Evolutionary conservation across 805 yeast species (phyloP).

Genomic region (Pichia phayaonensis): DNA sequence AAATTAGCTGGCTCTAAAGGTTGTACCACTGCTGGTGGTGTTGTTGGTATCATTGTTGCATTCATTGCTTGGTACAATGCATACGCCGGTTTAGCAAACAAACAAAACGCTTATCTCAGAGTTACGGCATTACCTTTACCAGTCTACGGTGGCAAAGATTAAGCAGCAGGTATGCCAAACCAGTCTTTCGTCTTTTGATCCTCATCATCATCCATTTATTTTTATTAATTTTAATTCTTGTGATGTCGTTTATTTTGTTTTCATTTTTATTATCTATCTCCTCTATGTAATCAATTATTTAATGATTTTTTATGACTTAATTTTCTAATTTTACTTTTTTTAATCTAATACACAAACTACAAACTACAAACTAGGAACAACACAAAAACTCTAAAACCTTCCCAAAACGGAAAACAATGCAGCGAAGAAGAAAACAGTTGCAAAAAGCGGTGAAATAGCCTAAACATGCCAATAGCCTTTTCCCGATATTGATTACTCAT

Average conservation of each 20-base stretch:
- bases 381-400: no score
- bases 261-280: not conserved
- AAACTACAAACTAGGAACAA: no score
- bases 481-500: no score
- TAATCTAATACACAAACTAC: not conserved
- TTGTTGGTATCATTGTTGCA: conserved; percentile 53
- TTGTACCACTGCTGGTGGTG: conserved; percentile 51
- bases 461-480: no score
- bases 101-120: conserved; percentile 53
- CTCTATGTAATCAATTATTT: not conserved
- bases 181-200: no score
- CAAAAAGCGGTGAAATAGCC: no score
- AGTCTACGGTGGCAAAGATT: conserved; percentile 10
- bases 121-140: conserved; percentile 28
- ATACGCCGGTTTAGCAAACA: conserved; percentile 59
- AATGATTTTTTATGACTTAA: not conserved
- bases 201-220: no score
- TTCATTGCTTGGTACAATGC: conserved; percentile 66
- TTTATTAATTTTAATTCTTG: no score
- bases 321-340: not conserved
- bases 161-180: no score
- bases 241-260: no score
- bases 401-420: no score
- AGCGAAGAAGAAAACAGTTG: no score
- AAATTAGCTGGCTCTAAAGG: conserved; percentile 29